Evolutionary conservation across 2,329 filamentous ascomycete genomes (phyloP).

Genomic region (Botryotinia convoluta): DNA sequence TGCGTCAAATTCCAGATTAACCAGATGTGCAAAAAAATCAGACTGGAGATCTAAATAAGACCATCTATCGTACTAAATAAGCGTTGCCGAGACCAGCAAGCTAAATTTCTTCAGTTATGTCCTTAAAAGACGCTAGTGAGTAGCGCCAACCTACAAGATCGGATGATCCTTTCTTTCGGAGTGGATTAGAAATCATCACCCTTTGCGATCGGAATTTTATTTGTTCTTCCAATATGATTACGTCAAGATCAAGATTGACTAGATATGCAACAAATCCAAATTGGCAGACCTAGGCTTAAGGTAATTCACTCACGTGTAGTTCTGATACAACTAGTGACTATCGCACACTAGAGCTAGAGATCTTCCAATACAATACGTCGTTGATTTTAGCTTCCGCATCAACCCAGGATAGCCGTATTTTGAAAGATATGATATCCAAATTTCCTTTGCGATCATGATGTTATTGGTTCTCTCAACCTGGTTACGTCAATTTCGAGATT

Average conservation of each 20-base stretch:
- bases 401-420: not conserved
- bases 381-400: not conserved
- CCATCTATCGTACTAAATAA: not conserved
- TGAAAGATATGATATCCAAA: fast-evolving
- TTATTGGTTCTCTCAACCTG: not conserved
- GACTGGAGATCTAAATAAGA: no score
- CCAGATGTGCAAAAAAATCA: not conserved
- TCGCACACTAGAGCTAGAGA: not conserved
- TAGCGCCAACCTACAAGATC: not conserved
- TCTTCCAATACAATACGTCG: not conserved
- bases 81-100: not conserved
- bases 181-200: fast-evolving
- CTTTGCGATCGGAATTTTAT: not conserved
- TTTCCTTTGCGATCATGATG: not conserved
- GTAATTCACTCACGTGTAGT: not conserved
- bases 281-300: not conserved
- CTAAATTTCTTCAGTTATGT: not conserved
- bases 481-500: not conserved
- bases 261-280: not conserved
- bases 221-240: not conserved
- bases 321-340: not conserved
- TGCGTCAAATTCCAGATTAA: not conserved
- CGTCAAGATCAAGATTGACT: not conserved
- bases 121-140: not conserved
- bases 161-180: not conserved